These are phyloP conservation scores for Volvox reticuliferus DNA, from an alignment of 139 green algal species.

Conservation along the genomic window DNA sequence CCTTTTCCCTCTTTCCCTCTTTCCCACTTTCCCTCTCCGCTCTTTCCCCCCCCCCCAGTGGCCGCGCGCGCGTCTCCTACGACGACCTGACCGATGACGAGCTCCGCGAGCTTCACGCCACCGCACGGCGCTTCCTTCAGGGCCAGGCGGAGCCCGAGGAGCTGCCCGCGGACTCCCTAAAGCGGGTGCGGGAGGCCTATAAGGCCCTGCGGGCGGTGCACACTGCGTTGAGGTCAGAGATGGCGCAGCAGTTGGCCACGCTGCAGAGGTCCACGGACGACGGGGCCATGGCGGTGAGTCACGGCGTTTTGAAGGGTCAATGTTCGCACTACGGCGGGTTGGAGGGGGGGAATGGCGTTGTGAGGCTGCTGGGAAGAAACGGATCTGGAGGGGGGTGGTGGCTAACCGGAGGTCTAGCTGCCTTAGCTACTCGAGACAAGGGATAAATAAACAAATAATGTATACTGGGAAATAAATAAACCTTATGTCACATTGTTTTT, in stretches of 20 bases:
- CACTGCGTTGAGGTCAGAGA: conserved; percentile 10
- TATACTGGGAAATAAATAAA: too few species aligned
- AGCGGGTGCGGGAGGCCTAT: conserved; percentile 77
- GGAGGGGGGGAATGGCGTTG: neutral
- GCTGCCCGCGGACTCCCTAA: conserved; percentile 74
- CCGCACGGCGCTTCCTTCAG: conserved; percentile 55
- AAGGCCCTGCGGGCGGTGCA: conserved; percentile 65
- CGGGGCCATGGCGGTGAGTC: neutral
- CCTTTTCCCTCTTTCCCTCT: too few species aligned
- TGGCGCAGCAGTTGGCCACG: conserved; percentile 44
- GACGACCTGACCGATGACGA: conserved; percentile 77
- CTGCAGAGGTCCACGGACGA: conserved; percentile 24
- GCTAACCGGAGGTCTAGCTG: too few species aligned
- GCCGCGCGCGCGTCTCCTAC: conserved; percentile 72
- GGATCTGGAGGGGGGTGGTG: neutral
- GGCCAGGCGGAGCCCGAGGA: conserved; percentile 69
- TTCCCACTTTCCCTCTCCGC: neutral
- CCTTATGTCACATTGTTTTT: too few species aligned
- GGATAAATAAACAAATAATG: too few species aligned
- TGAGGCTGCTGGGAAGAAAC: neutral
- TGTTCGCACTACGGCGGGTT: neutral
- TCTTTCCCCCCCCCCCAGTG: conserved; percentile 40
- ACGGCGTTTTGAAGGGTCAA: neutral
- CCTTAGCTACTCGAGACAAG: too few species aligned
- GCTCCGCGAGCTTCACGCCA: conserved; percentile 68